These are phyloP conservation scores for Oldenlandia corymbosa DNA, from an alignment of 257 asterid genomes.

Conservation along the genomic window DNA sequence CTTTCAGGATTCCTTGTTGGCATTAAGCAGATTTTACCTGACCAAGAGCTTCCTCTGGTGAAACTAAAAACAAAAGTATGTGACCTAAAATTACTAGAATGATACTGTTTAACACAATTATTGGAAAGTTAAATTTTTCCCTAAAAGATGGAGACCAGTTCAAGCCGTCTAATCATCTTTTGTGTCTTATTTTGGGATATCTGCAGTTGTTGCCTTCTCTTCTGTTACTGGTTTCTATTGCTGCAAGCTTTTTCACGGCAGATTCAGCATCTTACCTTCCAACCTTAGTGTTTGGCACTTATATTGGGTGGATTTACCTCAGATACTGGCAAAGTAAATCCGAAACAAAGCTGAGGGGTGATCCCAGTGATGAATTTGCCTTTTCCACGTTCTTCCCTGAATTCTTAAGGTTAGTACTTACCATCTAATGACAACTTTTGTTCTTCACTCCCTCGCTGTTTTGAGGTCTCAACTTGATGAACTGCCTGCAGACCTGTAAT, in stretches of 20 bases:
- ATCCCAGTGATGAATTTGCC: constrained; percentile 91
- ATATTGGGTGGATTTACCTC: constrained; percentile 84
- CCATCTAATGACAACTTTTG: not conserved
- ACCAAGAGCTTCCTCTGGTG: constrained; percentile 69
- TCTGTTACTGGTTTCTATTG: constrained; percentile 47
- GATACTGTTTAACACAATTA: constrained; percentile 10
- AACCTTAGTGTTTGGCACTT: constrained; percentile 68
- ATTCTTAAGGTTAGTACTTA: constrained; percentile 41
- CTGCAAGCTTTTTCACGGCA: constrained; percentile 60
- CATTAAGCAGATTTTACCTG: constrained; percentile 79
- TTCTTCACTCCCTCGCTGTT: constrained; percentile 9
- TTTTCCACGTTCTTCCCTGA: constrained; percentile 82
- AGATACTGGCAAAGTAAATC: constrained; percentile 81
- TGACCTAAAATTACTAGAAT: constrained; percentile 13
- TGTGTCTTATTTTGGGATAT: constrained; percentile 18
- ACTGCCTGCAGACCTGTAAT: constrained; percentile 55
- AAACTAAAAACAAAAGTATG: constrained; percentile 77
- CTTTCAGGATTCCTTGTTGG: constrained; percentile 87
- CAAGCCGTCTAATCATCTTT: not conserved
- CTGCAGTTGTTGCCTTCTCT: constrained; percentile 95
- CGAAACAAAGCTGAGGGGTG: constrained; percentile 76
- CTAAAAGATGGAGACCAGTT: not conserved
- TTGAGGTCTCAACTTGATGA: constrained; percentile 21
- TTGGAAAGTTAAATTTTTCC: not conserved
- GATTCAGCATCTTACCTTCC: constrained; percentile 77